Evolutionary conservation across 768 basidiomycete species (phyloP), one percentile per base, ranked within the genome.

Genomic region (Clavaria fumosa): DNA sequence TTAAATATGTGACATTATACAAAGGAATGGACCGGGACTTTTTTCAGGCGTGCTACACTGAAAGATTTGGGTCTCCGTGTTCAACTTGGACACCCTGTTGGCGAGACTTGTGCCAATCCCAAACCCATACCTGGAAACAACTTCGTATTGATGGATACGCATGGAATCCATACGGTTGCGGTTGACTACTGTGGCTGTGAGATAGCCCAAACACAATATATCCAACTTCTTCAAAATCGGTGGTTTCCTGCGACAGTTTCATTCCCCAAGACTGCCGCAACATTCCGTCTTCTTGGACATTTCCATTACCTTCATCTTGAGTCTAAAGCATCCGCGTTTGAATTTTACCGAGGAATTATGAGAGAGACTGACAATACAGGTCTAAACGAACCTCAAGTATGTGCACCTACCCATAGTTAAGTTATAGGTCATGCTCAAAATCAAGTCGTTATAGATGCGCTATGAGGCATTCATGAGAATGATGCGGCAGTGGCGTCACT

Each of bases 141-240:
- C 10, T 62, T 61, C 37, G 44, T 53, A 2, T 41, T 63, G 11
- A 37, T 63, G 34, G 46, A 58, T 37, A 41, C 31, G 0, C 45
- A 47, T 35, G 58, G 55, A 0, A 49, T 63, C 12, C 60, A 61
- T 35, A 23, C 43, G 2, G 50, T 62, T 3, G 38, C 22, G 4
- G 23, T 62, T 1, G 45, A 53, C 37, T 62, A 52, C 38, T 63
- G 61, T 37, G 44, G 42, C 2, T 63, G 60, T 42, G 42, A 45
- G 4, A 31, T 41, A 0, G 18, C 17, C 23, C 24, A 43, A n/a
- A 34, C 43, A 1, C 50, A 38, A 4, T 36, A 42, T 7, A 36
- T 48, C 3, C 61, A 62, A 44, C 47, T 62, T 7, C 49, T 60
- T 12, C 52, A 47, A 1, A 37, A 32, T 28, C 38, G 52, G 6